Conservation (phyloP, 176 grass and related monocot species). For the Bolboschoenus planiculmis region DNA sequence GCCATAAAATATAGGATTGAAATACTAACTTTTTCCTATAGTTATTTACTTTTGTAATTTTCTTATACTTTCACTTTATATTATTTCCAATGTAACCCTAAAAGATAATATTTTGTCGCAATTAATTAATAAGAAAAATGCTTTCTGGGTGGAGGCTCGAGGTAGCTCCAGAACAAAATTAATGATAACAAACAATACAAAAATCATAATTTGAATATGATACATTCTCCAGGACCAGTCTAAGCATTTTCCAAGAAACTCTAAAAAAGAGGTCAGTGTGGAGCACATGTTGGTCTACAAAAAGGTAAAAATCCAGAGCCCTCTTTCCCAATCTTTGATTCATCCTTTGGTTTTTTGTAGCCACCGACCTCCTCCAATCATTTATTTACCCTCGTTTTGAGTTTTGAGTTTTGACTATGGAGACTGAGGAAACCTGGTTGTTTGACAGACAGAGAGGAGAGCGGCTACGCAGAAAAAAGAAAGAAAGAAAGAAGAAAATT, state of each 20-base stretch:
- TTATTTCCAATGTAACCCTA: neutral
- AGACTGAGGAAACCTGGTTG: neutral
- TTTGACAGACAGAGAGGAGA: neutral
- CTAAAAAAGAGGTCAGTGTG: neutral
- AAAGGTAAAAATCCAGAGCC: neutral
- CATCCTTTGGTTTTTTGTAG: neutral
- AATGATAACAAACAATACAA: neutral
- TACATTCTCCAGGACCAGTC: neutral
- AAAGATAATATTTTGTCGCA: neutral
- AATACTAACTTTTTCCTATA: too few relatives aligned
- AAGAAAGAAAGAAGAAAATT: neutral
- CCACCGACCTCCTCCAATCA: neutral
- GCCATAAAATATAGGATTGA: too few relatives aligned
- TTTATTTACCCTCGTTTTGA: conserved; percentile 1
- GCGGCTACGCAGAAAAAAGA: neutral
- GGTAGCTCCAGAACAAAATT: neutral
- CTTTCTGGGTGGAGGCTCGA: neutral
- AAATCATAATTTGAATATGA: neutral
- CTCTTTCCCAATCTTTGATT: conserved; percentile 10
- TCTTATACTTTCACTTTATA: too few relatives aligned
- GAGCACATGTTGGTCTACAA: neutral
- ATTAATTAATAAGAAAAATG: neutral
- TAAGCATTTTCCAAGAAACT: neutral
- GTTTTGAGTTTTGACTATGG: neutral
- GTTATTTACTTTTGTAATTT: too few relatives aligned